These are phyloP conservation scores for Fusarium poae DNA, from an alignment of 2,329 filamentous ascomycete species.

Conservation along the genomic window DNA sequence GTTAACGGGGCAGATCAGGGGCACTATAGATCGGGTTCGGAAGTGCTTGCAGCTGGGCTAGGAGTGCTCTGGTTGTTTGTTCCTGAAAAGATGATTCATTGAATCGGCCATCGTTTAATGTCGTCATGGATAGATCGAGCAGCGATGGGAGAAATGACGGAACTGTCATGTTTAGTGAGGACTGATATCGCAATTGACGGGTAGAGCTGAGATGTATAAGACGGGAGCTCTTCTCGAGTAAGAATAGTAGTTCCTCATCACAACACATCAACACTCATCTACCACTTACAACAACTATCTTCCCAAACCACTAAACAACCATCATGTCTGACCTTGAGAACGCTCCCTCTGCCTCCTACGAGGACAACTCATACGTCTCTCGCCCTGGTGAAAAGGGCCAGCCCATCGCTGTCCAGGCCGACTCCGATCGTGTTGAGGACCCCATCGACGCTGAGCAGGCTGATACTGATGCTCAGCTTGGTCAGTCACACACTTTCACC, in stretches of 20 bases:
- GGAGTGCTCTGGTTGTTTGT: constrained; percentile 10
- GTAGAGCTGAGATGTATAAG: constrained; percentile 20
- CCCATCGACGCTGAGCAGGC: constrained; percentile 30
- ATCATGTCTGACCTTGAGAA: constrained; percentile 38
- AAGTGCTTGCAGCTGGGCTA: constrained; percentile 26
- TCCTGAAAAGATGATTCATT: constrained; percentile 42
- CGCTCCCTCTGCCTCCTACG: constrained; percentile 26
- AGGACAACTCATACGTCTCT: constrained; percentile 38
- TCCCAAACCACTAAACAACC: not conserved
- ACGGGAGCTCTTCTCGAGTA: not conserved
- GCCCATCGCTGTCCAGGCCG: constrained; percentile 38
- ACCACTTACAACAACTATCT: not conserved
- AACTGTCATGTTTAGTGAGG: not conserved
- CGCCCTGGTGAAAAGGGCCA: constrained; percentile 39
- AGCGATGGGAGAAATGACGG: constrained; percentile 25
- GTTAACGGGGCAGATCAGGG: constrained; percentile 2
- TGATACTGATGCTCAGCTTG: constrained; percentile 38
- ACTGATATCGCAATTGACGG: not conserved
- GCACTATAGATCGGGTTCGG: constrained; percentile 19
- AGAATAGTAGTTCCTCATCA: rapidly evolving
- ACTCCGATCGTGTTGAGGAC: constrained; percentile 37
- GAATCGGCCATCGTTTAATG: constrained; percentile 31
- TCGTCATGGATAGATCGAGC: constrained; percentile 42
- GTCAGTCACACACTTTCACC: not conserved
- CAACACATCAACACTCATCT: not conserved